Evolutionary conservation across 2,329 filamentous ascomycete genomes (phyloP).

Genomic region (Zymoseptoria pseudotritici): DNA sequence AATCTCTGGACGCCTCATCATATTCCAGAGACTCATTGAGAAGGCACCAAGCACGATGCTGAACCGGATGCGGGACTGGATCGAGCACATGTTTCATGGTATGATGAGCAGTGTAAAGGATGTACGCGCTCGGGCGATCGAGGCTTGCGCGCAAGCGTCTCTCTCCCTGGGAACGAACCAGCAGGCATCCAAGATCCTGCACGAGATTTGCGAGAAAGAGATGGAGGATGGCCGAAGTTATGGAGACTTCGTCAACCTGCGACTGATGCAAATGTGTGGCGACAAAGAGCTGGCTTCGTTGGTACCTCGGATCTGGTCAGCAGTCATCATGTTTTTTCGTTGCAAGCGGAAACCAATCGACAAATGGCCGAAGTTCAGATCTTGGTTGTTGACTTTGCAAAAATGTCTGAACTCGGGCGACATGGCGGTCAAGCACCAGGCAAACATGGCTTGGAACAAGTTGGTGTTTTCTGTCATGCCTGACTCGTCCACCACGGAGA

Average conservation of each 20-base stretch:
- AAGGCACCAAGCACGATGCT: slow-evolving; percentile 67
- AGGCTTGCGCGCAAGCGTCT: slow-evolving; percentile 64
- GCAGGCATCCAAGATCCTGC: slow-evolving; percentile 58
- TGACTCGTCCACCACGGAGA: slow-evolving; percentile 49
- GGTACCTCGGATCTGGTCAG: slow-evolving; percentile 85
- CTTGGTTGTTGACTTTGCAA: slow-evolving; percentile 73
- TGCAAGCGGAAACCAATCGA: slow-evolving; percentile 51
- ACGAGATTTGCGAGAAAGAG: slow-evolving; percentile 52
- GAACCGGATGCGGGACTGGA: slow-evolving; percentile 63
- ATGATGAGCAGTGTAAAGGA: slow-evolving; percentile 74
- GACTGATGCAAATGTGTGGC: slow-evolving; percentile 59
- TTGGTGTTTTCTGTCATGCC: slow-evolving; percentile 68
- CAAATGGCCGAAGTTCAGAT: slow-evolving; percentile 61
- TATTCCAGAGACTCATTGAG: slow-evolving; percentile 70
- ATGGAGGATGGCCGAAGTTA: slow-evolving; percentile 53
- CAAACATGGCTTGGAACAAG: slow-evolving; percentile 78
- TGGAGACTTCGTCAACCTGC: slow-evolving; percentile 59
- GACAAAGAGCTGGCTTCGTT: slow-evolving; percentile 52
- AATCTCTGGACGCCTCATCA: slow-evolving; percentile 64
- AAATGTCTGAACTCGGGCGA: slow-evolving; percentile 77
- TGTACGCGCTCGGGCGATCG: slow-evolving; percentile 65
- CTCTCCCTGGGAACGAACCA: slow-evolving; percentile 62
- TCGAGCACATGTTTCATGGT: slow-evolving; percentile 72
- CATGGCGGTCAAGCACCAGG: slow-evolving; percentile 60
- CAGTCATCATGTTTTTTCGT: slow-evolving; percentile 70